Evolutionary conservation across 805 yeast genomes (phyloP), one percentile per base, ranked within the genome.

Genomic region (Metschnikowia amazonensis): DNA sequence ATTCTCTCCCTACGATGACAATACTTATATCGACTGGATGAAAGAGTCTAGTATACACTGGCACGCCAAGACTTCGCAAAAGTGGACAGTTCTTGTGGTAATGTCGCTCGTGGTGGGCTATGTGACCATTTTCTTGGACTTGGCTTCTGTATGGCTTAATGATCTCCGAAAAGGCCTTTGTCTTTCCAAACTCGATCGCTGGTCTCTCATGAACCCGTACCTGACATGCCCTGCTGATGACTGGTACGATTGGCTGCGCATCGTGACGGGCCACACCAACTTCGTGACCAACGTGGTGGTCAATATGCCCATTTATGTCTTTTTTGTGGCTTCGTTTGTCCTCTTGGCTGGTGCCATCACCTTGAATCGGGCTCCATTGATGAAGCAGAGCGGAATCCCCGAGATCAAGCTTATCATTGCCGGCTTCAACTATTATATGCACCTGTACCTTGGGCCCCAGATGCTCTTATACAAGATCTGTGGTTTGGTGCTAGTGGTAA

Each of bases 391-490:
- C 41, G 96, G 96, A 5, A 84, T 88, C 24, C 76, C 89, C 0
- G 95, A 87, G 55, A 75, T 84, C 39, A 83, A 83, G 56, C 70
- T 82, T 32, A 76, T 84, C 16, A 70, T 86, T 9, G 77, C 82
- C 3, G 96, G 96, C 1, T 70, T 79, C 52, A 73, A 78, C 23
- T 72, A 82, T 45, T 46, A 60, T 27, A 44, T 68, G 21, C 61
- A 69, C 7, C 70, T 67, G 5, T 81, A 84, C 52, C 62, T 88
- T 43, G 76, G 80, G 6, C 44, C 71, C 9, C 61, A 63, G 27
- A 74, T 85, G 3, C 64, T 87, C n/a, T 18, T 77, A 2, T 68
- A 70, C 43, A 87, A 87, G 58, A 66, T 77, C 3, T 34, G 70
- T 1, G 86, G 89, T 2, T 65, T 87, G 39, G 67, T 81, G 5